Base-by-base conservation (phyloP, 2,329 filamentous ascomycete genomes). In the Aspergillus calidoustus region DNA sequence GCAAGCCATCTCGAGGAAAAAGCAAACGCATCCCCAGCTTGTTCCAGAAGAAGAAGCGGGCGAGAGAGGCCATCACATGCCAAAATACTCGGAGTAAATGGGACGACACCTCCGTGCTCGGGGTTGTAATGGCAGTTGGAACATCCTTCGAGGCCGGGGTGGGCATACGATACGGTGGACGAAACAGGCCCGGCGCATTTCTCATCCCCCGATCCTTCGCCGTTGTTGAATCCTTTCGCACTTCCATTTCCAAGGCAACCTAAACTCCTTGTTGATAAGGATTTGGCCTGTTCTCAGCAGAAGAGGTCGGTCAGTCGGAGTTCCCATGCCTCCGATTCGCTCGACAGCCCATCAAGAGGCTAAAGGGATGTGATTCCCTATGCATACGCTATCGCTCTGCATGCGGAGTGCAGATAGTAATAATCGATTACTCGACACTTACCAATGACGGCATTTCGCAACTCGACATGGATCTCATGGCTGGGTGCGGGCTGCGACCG, bases 351-450 rank as follows among this genome's bases (percentile, higher is more conserved):
- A 43, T 34, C 56, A 58, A 48, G 56, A 44, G 56, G 61, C 56
- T 55, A 23, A 41, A 56, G 53, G 61, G 53, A 57, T 60, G 59
- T 57, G 48, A 52, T 56, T 31, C 49, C 50, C 54, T 49, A 44
- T 51, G 61, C 61, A 63, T 60, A 54, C 44, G 48, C 56, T n/a
- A 30, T 38, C 47, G 50, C 34, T 31, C 64, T 64, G 64, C 62
- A 66, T 66, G 64, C 64, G 62, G 62, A 64, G 56, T 62, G 62
- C 60, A 64, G 58, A 63, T 57, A 30, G 48, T 53, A 55, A 59
- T 52, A 55, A 47, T 31, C 22, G 30, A 46, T 46, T 46, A 46
- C 43, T 46, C 9, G 43, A 46, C 19, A 46, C 43, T 46, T 23
- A 41, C 13, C 15, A 41, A 41, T 41, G 34, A 17, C 34, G 34